Evolutionary conservation across 306 rosid genomes (phyloP).

Genomic region (Vicia sativa): DNA sequence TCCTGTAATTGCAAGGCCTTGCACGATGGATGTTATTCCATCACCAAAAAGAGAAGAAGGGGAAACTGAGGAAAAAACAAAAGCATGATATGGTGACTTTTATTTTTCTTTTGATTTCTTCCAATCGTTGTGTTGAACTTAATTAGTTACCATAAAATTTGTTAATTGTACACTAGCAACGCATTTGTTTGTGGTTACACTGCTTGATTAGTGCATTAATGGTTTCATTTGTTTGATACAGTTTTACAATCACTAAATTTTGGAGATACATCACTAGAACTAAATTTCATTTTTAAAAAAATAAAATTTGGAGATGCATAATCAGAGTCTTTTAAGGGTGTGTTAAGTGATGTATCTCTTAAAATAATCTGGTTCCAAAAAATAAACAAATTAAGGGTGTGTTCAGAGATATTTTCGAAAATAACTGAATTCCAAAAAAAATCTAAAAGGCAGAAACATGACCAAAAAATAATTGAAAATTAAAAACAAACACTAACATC

Average conservation of each 20-base stretch:
- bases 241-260: background rate
- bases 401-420: too few relatives aligned
- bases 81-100: slow-evolving; percentile 19
- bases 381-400: too few relatives aligned
- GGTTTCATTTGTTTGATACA: slow-evolving; percentile 21
- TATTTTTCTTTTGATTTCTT: slow-evolving; percentile 27
- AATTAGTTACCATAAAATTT: slow-evolving; percentile 35
- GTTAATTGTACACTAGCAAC: slow-evolving; percentile 22
- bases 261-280: too few relatives aligned
- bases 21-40: slow-evolving; percentile 26
- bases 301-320: too few relatives aligned
- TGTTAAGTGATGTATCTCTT: too few relatives aligned
- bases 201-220: slow-evolving; percentile 30
- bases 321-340: too few relatives aligned
- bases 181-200: slow-evolving; percentile 39
- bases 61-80: slow-evolving; percentile 8
- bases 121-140: slow-evolving; percentile 36
- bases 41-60: slow-evolving; percentile 10
- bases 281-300: too few relatives aligned
- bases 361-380: too few relatives aligned
- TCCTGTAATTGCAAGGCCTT: slow-evolving; percentile 58
- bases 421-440: too few relatives aligned
- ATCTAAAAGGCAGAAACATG: too few relatives aligned
- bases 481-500: too few relatives aligned
- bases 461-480: too few relatives aligned